Percentiles rank a stretch among this genome's conserved stretches.
Evolutionary conservation across 2,329 filamentous ascomycete genomes (phyloP).

Genomic region (Paraconiothyrium brasiliense): DNA sequence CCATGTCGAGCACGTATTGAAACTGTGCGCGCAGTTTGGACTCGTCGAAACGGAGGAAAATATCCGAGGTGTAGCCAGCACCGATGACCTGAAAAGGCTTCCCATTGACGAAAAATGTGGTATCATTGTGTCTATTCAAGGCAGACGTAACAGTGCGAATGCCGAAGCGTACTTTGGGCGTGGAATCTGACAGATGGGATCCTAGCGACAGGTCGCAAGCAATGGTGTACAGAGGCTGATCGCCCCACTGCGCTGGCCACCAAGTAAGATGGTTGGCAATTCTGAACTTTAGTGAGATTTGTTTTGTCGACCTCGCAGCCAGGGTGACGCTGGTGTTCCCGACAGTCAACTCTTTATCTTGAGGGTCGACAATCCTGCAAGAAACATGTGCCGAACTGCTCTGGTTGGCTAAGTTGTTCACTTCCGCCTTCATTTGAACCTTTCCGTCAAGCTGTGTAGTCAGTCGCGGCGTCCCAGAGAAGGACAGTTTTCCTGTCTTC

Average conservation of each 20-base stretch:
- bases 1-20: conserved; percentile 66
- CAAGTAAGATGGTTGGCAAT: conserved; percentile 62
- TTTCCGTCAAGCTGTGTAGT: conserved; percentile 29
- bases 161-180: conserved; percentile 56
- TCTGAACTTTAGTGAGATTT: conserved; percentile 50
- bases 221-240: conserved; percentile 62
- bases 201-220: conserved; percentile 39
- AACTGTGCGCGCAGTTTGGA: conserved; percentile 61
- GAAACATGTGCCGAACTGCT: conserved; percentile 23
- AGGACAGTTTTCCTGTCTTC: conserved; percentile 59
- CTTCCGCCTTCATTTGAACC: conserved; percentile 33
- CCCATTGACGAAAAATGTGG: conserved; percentile 65
- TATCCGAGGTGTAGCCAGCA: conserved; percentile 68
- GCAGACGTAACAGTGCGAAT: conserved; percentile 64
- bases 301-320: conserved; percentile 40
- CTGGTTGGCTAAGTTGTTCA: conserved; percentile 30
- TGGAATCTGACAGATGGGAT: conserved; percentile 45
- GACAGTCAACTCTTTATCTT: conserved; percentile 19
- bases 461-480: conserved; percentile 47
- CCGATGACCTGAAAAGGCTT: conserved; percentile 68
- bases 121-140: conserved; percentile 64
- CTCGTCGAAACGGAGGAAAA: conserved; percentile 67
- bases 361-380: conserved; percentile 24
- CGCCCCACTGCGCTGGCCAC: conserved; percentile 70
- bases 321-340: conserved; percentile 22